Evolutionary conservation across 495 filamentous ascomycete genomes (phyloP), one percentile per base, ranked within the genome.

Genomic region (Lepidopterella palustris): DNA sequence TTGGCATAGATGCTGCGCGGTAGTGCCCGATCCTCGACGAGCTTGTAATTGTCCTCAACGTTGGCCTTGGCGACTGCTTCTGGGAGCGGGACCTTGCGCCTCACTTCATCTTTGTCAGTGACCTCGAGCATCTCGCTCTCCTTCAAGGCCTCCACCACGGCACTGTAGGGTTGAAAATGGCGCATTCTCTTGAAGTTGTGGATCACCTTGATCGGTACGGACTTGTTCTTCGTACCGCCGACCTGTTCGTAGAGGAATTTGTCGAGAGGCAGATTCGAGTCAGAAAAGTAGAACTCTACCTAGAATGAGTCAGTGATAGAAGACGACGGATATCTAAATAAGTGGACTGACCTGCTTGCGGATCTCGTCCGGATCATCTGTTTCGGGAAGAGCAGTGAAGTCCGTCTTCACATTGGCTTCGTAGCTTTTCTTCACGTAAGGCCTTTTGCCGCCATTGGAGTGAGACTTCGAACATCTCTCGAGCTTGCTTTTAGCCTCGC

Each of bases 251-350:
- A 86, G 35, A 99, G 80, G 76, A 90, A 92, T 68, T 89, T 87
- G 74, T 99, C 93, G 63, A 80, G 81, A 45, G 86, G 86, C 0
- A 97, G 82, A 70, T 99, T 99, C 64, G 86, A 87, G 71, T 96
- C 89, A 59, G 87, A 87, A 74, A 99, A 96, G 76, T 97, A 99
- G 71, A 97, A 99, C 68, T 99, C 92, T 57, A 96, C 91, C 89
- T 96, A 67, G 15, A n/a, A 53, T 21, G 24, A 54, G 27, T 67
- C 58, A 65, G 48, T 8, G 31, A 53, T 62, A 21, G 72, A 88
- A 87, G 89, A 62, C 85, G 85, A 58, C 88, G 84, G 64, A 95
- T 93, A 69, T 86, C 79, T n/a, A n/a, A n/a, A n/a, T 42, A 13
- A 11, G 35, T 42, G 35, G 35, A 53, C 64, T 20, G 72, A 88